A percentile compares a stretch with the other conserved stretches of the same genome.
These are phyloP conservation scores for Kwoniella sp. DNA, from an alignment of 768 basidiomycete genomes.

Conservation along the genomic window DNA sequence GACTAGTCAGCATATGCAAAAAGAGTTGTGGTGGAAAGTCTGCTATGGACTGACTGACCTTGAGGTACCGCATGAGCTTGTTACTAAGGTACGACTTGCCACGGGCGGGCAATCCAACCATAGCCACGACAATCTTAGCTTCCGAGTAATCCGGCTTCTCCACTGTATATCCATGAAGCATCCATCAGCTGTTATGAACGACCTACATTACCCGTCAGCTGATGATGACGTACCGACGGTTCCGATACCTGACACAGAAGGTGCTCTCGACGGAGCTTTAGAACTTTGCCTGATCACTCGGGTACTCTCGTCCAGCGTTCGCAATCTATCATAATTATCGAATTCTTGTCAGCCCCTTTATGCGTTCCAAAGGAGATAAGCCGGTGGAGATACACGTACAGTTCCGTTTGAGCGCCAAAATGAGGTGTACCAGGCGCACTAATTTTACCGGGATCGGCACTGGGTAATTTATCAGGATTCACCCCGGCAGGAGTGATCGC, in stretches of 20 bases:
- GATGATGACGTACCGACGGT: slow-evolving; percentile 39
- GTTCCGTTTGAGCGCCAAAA: slow-evolving; percentile 53
- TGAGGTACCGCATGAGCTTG: slow-evolving; percentile 93
- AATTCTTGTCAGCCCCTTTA: not conserved
- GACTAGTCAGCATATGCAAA: slow-evolving; percentile 7
- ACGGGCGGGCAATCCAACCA: slow-evolving; percentile 96
- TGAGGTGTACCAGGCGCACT: slow-evolving; percentile 54
- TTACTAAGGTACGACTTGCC: slow-evolving; percentile 99
- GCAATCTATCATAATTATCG: slow-evolving; percentile 28
- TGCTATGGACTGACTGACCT: too few species aligned
- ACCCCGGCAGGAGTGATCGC: not conserved
- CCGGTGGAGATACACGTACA: slow-evolving; percentile 28
- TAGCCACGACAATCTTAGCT: slow-evolving; percentile 96
- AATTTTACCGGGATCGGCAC: slow-evolving; percentile 6
- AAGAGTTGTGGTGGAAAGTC: too few species aligned
- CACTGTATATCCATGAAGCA: slow-evolving; percentile 60
- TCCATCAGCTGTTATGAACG: not conserved
- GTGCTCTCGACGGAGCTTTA: slow-evolving; percentile 41
- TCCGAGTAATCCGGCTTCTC: slow-evolving; percentile 98
- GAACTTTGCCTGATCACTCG: slow-evolving; percentile 48
- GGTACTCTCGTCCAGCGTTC: slow-evolving; percentile 51
- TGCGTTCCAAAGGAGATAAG: not conserved
- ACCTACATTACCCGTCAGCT: too few species aligned
- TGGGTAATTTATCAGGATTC: slow-evolving; percentile 7
- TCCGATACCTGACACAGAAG: slow-evolving; percentile 55